Evolutionary conservation across 2,329 filamentous ascomycete species (phyloP).

Genomic region (Arthrobotrys sphaeroides): DNA sequence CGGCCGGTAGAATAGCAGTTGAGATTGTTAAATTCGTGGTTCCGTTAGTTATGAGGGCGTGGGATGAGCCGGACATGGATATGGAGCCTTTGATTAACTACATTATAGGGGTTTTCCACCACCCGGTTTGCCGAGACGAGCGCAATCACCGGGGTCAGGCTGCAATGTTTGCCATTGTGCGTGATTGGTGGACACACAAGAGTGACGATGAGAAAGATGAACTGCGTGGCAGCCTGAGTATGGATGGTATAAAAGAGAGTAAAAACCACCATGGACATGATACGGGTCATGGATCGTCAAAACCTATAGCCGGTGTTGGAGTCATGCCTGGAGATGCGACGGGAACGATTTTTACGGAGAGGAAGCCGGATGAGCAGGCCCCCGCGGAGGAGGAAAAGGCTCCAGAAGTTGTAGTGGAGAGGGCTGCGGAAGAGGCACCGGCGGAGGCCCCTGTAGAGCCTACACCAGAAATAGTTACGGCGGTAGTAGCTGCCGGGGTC

Average conservation of each 20-base stretch:
- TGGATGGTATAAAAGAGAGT: slow-evolving; percentile 53
- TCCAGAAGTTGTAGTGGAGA: slow-evolving; percentile 25
- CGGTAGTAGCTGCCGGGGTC: slow-evolving; percentile 71
- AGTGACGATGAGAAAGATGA: slow-evolving; percentile 57
- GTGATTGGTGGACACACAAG: slow-evolving; percentile 78
- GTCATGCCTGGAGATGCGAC: slow-evolving; percentile 46
- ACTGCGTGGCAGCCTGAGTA: slow-evolving; percentile 53
- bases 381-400: not conserved
- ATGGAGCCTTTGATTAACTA: slow-evolving; percentile 86
- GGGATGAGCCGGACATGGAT: slow-evolving; percentile 85
- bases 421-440: not conserved
- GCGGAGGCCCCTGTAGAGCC: slow-evolving; percentile 21
- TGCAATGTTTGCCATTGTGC: slow-evolving; percentile 87
- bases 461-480: slow-evolving; percentile 11
- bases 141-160: slow-evolving; percentile 77
- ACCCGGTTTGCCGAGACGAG: slow-evolving; percentile 82
- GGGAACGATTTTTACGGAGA: slow-evolving; percentile 36
- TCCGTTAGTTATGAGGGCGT: slow-evolving; percentile 80
- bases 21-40: slow-evolving; percentile 84
- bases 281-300: slow-evolving; percentile 53
- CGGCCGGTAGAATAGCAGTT: slow-evolving; percentile 81
- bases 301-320: slow-evolving; percentile 42
- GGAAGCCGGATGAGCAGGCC: slow-evolving; percentile 17
- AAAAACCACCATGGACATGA: slow-evolving; percentile 54
- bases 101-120: slow-evolving; percentile 84